Base-by-base conservation (phyloP, 139 green algal genomes). In the Astrephomene gubernaculifera region DNA sequence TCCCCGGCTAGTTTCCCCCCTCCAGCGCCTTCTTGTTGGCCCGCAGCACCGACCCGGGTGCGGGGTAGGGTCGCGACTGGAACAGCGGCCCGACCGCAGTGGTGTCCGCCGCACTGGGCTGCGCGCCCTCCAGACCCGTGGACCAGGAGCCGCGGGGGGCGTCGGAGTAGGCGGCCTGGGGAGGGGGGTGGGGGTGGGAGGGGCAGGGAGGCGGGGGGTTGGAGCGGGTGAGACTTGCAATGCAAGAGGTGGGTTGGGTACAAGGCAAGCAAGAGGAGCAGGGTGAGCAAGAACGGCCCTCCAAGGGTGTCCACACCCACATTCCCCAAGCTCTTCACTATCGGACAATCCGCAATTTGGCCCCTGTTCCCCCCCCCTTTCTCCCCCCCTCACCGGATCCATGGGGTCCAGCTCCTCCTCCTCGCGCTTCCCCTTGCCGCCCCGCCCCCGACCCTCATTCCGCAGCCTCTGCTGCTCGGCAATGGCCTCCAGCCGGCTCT, bases 11-110 rank as follows among this genome's bases (percentile, higher is more conserved):
- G 14, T 67, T 79, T 12, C n/a, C 2, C 17, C 35, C 63, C 44
- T 45, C 78, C 24, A 84, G 31, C 12, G 78, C 78, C 78, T 75
- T 84, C 78, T 84, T 84, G 79, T 96, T 96, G n/a, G 89, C 76
- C 3, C 92, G 84, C 78, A 96, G 85, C 70, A 96, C 92, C 0
- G 87, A 69, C 36, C 92, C 92, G 36, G 93, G 93, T 3, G 86
- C 86, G 38, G 95, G 95, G 83, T 97, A 97, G 8, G 95, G 95
- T 29, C 95, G 83, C 61, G 91, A 85, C 92, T 97, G 95, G 78
- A 97, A 97, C 4, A 97, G 83, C 5, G 95, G 94, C 0, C 95
- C 95, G 4, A 86, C 88, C 21, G 87, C 81, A 19, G 95, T 97
- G 67, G 95, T 95, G 89, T 97, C 95, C 21, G 95, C 95, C 43